These are phyloP conservation scores for Podospora appendiculata DNA, from an alignment of 495 filamentous ascomycete species.

Conservation along the genomic window DNA sequence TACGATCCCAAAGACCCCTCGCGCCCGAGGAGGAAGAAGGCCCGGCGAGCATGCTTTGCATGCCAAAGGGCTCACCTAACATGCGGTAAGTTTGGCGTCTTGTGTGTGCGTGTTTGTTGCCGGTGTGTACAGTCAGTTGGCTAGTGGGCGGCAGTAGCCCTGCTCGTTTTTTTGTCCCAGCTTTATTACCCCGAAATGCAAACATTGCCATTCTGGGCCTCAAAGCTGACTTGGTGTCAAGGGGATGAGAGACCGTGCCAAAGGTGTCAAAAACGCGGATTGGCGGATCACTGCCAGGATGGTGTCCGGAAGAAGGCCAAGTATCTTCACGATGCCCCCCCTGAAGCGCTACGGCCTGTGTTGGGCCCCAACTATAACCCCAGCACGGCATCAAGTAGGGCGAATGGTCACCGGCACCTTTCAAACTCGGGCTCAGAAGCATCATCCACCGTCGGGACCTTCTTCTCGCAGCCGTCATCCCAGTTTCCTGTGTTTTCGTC, in stretches of 20 bases:
- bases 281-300: constrained; percentile 87
- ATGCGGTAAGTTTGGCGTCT: constrained; percentile 65
- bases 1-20: constrained; percentile 75
- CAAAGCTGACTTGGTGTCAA: constrained; percentile 13
- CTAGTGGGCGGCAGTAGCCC: no score
- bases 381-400: constrained; percentile 25
- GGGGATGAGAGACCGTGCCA: constrained; percentile 82
- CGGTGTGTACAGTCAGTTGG: no score
- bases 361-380: constrained; percentile 49
- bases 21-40: constrained; percentile 90
- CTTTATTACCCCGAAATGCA: background rate
- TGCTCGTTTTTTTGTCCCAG: no score
- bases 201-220: background rate
- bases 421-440: constrained; percentile 25
- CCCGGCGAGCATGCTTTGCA: constrained; percentile 87
- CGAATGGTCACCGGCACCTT: constrained; percentile 21
- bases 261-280: constrained; percentile 85
- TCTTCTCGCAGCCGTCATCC: constrained; percentile 30
- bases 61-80: constrained; percentile 97
- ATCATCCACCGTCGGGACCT: constrained; percentile 22
- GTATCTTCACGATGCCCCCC: constrained; percentile 92
- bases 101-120: background rate
- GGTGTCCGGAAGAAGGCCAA: constrained; percentile 98
- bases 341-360: constrained; percentile 54
- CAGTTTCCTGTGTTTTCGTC: constrained; percentile 26